These are phyloP conservation scores for Podaxis sp. DNA, from an alignment of 768 basidiomycete species.

Conservation along the genomic window DNA sequence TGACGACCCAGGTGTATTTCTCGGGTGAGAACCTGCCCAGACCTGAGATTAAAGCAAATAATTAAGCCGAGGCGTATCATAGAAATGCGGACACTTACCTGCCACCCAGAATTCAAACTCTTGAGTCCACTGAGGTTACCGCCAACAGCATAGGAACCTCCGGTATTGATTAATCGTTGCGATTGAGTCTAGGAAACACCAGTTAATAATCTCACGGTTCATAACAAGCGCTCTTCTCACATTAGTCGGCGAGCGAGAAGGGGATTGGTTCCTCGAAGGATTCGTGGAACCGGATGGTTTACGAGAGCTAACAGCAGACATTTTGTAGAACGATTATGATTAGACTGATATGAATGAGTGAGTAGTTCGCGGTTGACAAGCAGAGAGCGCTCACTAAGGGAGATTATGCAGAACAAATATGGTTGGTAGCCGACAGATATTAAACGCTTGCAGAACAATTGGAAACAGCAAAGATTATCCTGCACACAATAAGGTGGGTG, in stretches of 20 bases:
- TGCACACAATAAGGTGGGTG: neutral
- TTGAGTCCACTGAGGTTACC: conserved; percentile 47
- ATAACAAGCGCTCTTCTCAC: conserved; percentile 28
- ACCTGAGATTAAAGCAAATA: conserved; percentile 40
- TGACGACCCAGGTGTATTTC: conserved; percentile 65
- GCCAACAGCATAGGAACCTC: conserved; percentile 42
- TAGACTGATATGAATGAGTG: conserved; percentile 26
- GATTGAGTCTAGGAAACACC: conserved; percentile 30
- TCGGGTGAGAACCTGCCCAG: conserved; percentile 55
- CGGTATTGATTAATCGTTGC: conserved; percentile 45
- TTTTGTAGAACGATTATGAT: conserved; percentile 19
- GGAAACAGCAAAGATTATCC: conserved; percentile 4
- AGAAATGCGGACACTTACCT: conserved; percentile 39
- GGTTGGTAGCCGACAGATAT: neutral
- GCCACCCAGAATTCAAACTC: conserved; percentile 62
- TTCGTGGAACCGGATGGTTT: conserved; percentile 73
- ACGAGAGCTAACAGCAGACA: conserved; percentile 50
- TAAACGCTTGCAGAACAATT: conserved; percentile 3
- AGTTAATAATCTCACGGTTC: neutral
- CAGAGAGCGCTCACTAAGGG: conserved; percentile 6
- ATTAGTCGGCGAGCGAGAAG: conserved; percentile 55
- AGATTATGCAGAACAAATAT: conserved; percentile 10
- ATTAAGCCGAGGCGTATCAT: neutral
- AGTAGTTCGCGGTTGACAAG: conserved; percentile 16
- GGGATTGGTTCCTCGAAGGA: conserved; percentile 62